Conservation (phyloP, 441 rosid genomes). For the Populus trichocarpa region DNA sequence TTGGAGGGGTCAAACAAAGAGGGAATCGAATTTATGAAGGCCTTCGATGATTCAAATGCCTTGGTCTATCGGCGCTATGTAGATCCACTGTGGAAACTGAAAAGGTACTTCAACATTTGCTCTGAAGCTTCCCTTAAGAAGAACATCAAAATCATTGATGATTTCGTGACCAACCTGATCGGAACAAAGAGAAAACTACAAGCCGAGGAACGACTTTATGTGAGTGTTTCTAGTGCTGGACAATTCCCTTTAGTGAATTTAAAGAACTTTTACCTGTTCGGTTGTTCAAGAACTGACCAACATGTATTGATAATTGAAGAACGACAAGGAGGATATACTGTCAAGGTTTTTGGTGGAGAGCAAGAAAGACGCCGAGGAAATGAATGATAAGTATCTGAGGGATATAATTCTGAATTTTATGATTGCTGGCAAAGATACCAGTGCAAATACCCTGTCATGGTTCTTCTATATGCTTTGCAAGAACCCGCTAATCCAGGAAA, state of each 20-base stretch:
- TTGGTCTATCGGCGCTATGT: constrained; percentile 42
- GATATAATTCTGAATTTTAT: constrained; percentile 72
- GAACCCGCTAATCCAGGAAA: constrained; percentile 71
- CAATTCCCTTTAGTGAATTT: background rate
- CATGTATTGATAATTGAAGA: constrained; percentile 22
- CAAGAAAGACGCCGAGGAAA: constrained; percentile 48
- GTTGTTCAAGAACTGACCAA: background rate
- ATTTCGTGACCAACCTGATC: constrained; percentile 46
- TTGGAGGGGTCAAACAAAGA: constrained; percentile 51
- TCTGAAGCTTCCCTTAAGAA: constrained; percentile 53
- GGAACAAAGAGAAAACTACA: constrained; percentile 39
- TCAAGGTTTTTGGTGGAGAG: constrained; percentile 63
- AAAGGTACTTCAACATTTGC: constrained; percentile 51
- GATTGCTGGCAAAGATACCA: constrained; percentile 79
- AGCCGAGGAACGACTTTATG: constrained; percentile 18
- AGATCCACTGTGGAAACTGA: constrained; percentile 69
- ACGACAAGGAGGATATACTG: constrained; percentile 63
- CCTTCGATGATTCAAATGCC: constrained; percentile 68
- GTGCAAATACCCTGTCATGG: constrained; percentile 71
- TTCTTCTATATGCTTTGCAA: constrained; percentile 71
- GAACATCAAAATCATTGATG: constrained; percentile 42
- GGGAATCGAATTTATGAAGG: constrained; percentile 52
- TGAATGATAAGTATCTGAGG: constrained; percentile 61
- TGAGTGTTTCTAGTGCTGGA: constrained; percentile 14
- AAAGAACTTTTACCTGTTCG: background rate